Evolutionary conservation across 805 yeast species (phyloP).

Genomic region (Saccharomyces kudriavzevii): DNA sequence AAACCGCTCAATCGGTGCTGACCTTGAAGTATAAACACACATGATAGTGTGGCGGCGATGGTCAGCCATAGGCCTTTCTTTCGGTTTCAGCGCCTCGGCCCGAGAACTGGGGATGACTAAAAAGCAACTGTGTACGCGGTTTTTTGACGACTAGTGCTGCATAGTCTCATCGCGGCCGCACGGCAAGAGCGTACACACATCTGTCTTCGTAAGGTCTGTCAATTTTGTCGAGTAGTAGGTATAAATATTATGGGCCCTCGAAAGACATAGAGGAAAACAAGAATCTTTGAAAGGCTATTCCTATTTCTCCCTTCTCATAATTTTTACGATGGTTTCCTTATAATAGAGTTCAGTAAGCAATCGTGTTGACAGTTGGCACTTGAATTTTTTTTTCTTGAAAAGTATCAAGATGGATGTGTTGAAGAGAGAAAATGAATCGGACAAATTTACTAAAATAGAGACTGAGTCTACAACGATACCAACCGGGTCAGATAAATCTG

Average conservation of each 20-base stretch:
- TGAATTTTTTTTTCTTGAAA: background rate
- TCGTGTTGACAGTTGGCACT: background rate
- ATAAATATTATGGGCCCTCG: background rate
- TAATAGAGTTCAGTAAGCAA: background rate
- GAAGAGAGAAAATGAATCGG: background rate
- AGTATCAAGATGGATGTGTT: background rate
- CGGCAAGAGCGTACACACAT: background rate
- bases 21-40: too few relatives aligned
- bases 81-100: background rate
- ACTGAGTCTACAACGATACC: constrained; percentile 3
- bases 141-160: background rate
- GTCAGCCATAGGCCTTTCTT: too few relatives aligned
- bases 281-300: background rate
- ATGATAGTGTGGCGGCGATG: too few relatives aligned
- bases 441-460: constrained; percentile 2
- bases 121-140: background rate
- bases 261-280: background rate
- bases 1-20: too few relatives aligned
- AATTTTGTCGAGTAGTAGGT: background rate
- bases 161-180: background rate
- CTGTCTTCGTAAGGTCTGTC: background rate
- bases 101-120: background rate
- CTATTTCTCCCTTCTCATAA: too few relatives aligned
- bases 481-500: background rate
- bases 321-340: too few relatives aligned